Evolutionary conservation across 2,329 filamentous ascomycete species (phyloP), one percentile per base, ranked within the genome.

Genomic region (Aspergillus unguis): DNA sequence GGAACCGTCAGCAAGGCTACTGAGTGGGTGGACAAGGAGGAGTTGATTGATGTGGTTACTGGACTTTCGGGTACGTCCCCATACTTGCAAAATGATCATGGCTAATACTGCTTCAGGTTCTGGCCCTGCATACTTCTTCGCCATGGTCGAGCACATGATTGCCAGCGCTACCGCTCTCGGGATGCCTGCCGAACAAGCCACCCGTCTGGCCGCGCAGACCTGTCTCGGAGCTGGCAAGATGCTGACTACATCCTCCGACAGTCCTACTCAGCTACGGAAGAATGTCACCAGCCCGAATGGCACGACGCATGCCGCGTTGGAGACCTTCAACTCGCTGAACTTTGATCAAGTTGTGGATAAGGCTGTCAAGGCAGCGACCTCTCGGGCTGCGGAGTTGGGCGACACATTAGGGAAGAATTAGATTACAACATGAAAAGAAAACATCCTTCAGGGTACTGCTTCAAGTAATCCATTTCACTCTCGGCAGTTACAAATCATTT

Each of bases 81-180:
- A n/a, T 6, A 27, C 26, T 32, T 5, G 27, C 11, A 8, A 10
- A 2, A 10, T 6, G 17, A 17, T 17, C 17, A 17, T 17, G 17
- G 17, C 17, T 17, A 17, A 17, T 17, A 17, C 17, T 17, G 17
- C 17, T 17, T 17, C 35, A 69, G 67, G 67, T 48, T 70, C 67
- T n/a, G 67, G 67, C 8, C 67, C 67, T 4, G 67, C 67, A 6
- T 70, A 70, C 44, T 70, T 70, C 60, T 70, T 70, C 54, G 67
- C 67, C 26, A 69, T 70, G 66, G 67, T 70, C 17, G 67, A 70
- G 46, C 66, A 70, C 45, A 50, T 70, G 3, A 51, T 69, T 29
- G 59, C 66, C 28, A 69, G 66, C 46, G 66, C 66, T 4, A 69
- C 65, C 3, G 61, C 64, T 2, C 55, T 69, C 2, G 67, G 67